A percentile compares a stretch with the other conserved stretches of the same genome.
These are phyloP conservation scores for Acanthamoeba pearcei DNA, from an alignment of 208 protist species.

Conservation along the genomic window DNA sequence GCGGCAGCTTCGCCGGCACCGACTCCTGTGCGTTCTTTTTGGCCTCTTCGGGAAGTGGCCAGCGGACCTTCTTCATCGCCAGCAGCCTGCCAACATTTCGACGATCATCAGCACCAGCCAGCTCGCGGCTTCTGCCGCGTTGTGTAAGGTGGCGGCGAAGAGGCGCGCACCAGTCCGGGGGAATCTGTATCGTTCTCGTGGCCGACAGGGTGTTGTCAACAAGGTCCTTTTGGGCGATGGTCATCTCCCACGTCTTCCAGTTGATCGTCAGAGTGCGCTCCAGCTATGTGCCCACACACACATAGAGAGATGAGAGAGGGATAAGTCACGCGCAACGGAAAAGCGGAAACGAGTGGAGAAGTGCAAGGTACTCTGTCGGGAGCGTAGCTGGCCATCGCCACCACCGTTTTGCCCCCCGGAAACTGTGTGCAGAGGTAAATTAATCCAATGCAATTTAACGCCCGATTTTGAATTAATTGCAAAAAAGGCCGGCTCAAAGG, in stretches of 20 bases:
- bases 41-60: neutral
- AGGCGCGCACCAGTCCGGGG: conserved; percentile 25
- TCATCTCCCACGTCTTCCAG: conserved; percentile 66
- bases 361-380: neutral
- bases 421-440: neutral
- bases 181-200: conserved; percentile 31
- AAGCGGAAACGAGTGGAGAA: neutral
- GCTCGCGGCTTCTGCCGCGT: neutral
- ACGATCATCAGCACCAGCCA: neutral
- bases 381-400: neutral
- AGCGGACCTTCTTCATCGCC: conserved; percentile 63
- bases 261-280: conserved; percentile 55
- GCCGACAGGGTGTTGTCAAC: neutral
- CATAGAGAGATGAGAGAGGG: no score
- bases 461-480: no score
- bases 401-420: conserved; percentile 34
- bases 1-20: neutral
- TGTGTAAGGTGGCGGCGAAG: neutral
- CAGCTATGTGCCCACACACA: neutral
- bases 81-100: neutral
- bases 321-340: neutral
- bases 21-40: conserved; percentile 24
- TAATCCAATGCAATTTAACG: neutral
- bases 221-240: conserved; percentile 37
- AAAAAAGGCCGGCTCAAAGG: neutral